phyloP scores from a whole-genome alignment of 2,329 filamentous ascomycete species.

The Rutstroemia sp. region DNA sequence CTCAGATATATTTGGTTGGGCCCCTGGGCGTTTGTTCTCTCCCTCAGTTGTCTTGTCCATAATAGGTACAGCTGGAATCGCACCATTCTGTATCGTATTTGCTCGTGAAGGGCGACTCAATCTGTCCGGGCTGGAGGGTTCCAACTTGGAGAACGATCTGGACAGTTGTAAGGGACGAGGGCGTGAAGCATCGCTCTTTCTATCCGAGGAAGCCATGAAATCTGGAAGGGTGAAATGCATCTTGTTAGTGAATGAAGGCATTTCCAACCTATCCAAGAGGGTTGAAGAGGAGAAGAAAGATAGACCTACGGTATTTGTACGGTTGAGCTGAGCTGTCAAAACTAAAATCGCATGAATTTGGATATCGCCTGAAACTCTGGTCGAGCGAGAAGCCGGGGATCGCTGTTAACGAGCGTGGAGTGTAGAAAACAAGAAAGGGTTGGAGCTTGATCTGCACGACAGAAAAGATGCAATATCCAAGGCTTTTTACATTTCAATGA shows the following conservation, averaged over 20 bases:
- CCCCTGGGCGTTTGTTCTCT: conserved; percentile 17
- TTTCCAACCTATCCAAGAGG: background rate
- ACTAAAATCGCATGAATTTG: conserved; percentile 23
- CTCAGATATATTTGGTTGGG: conserved; percentile 31
- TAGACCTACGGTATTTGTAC: conserved; percentile 4
- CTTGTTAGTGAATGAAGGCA: conserved; percentile 24
- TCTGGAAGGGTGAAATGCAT: conserved; percentile 26
- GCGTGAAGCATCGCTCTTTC: conserved; percentile 21
- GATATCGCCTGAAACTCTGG: conserved; percentile 25
- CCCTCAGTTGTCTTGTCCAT: conserved; percentile 12
- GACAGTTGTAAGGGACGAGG: conserved; percentile 31
- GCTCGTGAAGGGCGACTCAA: conserved; percentile 21
- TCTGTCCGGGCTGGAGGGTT: conserved; percentile 18
- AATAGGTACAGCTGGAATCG: conserved; percentile 13
- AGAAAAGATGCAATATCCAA: background rate
- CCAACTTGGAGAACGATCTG: conserved; percentile 33
- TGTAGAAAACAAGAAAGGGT: conserved; percentile 13
- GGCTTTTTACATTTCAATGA: conserved; percentile 18
- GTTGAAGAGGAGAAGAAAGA: background rate
- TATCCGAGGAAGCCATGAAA: conserved; percentile 27
- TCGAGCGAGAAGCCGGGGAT: conserved; percentile 15
- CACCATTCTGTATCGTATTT: conserved; percentile 28
- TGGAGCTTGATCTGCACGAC: background rate
- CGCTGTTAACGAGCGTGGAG: conserved; percentile 21
- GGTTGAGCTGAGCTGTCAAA: background rate